Evolutionary conservation across 257 asterid species (phyloP).

Genomic region (Solanum sitiens): DNA sequence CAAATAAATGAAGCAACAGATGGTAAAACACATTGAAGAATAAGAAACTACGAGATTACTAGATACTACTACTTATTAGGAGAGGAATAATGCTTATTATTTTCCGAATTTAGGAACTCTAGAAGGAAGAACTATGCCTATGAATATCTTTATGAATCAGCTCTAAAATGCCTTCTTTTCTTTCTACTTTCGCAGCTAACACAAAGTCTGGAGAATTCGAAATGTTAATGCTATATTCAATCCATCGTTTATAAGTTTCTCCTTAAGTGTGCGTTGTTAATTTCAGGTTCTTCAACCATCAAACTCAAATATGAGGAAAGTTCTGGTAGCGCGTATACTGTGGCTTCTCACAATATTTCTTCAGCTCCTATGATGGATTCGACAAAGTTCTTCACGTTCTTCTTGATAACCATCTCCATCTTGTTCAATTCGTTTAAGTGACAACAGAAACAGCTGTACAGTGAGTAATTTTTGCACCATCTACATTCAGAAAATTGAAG

Average conservation of each 20-base stretch:
- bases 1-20: neutral
- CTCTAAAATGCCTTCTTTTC: neutral
- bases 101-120: neutral
- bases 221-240: neutral
- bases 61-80: neutral
- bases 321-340: constrained; percentile 34
- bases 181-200: neutral
- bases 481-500: neutral
- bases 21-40: neutral
- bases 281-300: constrained; percentile 70
- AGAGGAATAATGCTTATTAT: neutral
- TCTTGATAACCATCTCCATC: constrained; percentile 23
- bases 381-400: constrained; percentile 16
- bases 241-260: neutral
- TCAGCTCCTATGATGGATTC: constrained; percentile 16
- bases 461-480: neutral
- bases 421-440: constrained; percentile 18
- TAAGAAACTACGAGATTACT: neutral
- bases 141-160: neutral
- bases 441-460: neutral
- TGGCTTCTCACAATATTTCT: constrained; percentile 49
- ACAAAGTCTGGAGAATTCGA: neutral
- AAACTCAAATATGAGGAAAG: constrained; percentile 41
- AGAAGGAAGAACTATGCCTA: neutral
- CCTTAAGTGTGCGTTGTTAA: neutral